Conservation (phyloP, 345 rosid genomes). For the Pistacia integerrima region DNA sequence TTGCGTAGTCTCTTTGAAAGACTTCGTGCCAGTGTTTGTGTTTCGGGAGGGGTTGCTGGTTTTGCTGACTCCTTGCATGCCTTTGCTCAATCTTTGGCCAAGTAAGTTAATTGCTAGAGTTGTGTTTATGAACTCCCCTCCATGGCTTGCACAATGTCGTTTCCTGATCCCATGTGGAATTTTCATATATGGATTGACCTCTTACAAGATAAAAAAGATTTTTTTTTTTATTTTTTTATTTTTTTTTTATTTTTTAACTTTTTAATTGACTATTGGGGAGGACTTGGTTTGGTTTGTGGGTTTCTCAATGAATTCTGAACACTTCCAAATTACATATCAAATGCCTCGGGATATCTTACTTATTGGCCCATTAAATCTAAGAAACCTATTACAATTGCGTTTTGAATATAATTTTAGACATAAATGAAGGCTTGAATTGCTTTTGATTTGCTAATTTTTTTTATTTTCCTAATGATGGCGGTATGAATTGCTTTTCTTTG, state of each 20-base stretch:
- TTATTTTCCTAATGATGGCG: background rate
- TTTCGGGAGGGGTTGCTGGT: constrained; percentile 64
- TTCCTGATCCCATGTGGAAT: background rate
- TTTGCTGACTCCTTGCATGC: constrained; percentile 77
- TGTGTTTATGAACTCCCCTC: background rate
- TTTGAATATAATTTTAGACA: background rate
- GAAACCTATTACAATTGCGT: background rate
- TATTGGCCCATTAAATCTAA: constrained; percentile 1
- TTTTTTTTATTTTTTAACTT: background rate
- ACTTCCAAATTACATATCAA: background rate
- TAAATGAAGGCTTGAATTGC: background rate
- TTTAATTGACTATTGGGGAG: background rate
- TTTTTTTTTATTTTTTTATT: background rate
- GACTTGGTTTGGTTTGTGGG: background rate
- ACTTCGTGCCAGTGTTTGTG: constrained; percentile 61
- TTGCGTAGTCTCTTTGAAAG: constrained; percentile 86
- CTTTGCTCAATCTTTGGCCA: constrained; percentile 88
- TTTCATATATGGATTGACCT: background rate
- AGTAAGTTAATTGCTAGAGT: constrained; percentile 52
- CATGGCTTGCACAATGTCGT: background rate
- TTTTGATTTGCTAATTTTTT: background rate
- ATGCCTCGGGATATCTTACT: background rate
- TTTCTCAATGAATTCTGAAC: background rate
- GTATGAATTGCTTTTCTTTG: constrained; percentile 23
- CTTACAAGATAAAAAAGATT: background rate